phyloP scores from a whole-genome alignment of 2,329 filamentous ascomycete species.

The Zalaria obscura region DNA sequence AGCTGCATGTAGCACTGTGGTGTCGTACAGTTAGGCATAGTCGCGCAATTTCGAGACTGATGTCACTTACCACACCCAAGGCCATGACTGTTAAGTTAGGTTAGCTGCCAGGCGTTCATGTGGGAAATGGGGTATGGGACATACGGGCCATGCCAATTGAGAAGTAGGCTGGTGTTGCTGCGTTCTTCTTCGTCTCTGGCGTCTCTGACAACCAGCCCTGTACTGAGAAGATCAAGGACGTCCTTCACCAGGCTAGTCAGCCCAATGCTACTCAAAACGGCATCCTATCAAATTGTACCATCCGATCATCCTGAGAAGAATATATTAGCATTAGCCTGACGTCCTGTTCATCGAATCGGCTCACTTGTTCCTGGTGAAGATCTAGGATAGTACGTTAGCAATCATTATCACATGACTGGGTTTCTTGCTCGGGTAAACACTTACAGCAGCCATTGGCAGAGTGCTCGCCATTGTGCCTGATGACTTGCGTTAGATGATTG shows the following conservation, averaged over 20 bases:
- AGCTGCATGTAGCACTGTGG: constrained; percentile 46
- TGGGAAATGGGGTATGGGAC: constrained; percentile 18
- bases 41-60: constrained; percentile 1
- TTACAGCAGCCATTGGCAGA: constrained; percentile 78
- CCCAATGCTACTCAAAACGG: not conserved
- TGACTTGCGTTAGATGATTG: constrained; percentile 1
- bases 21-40: constrained; percentile 23
- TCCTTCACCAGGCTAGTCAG: constrained; percentile 32
- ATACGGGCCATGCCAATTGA: constrained; percentile 66
- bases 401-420: constrained; percentile 8
- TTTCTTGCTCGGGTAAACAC: constrained; percentile 15
- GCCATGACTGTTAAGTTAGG: constrained; percentile 23
- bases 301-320: constrained; percentile 41
- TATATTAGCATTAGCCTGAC: not conserved
- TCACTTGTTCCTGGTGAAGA: constrained; percentile 83
- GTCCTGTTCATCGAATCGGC: constrained; percentile 8
- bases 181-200: constrained; percentile 47
- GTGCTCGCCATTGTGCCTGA: constrained; percentile 55
- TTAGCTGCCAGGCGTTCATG: constrained; percentile 3
- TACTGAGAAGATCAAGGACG: constrained; percentile 57
- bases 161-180: constrained; percentile 58
- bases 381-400: constrained; percentile 32
- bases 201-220: constrained; percentile 69
- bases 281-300: constrained; percentile 30
- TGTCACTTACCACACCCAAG: constrained; percentile 24